Base-by-base conservation (phyloP, 192 early-diverging fungal species). In the Glomus cerebriforme region DNA sequence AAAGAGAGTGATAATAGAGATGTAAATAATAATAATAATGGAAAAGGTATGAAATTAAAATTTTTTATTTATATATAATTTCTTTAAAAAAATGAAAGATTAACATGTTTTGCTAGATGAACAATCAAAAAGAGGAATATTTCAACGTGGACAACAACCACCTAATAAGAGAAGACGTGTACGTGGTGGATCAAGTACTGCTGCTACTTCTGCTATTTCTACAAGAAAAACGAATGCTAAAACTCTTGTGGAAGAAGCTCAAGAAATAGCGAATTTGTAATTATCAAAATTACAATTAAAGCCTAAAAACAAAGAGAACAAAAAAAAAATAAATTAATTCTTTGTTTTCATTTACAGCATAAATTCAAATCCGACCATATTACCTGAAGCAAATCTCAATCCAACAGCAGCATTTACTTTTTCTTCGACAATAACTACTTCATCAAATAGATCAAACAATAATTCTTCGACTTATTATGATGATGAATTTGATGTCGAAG, bases 91-190 rank as follows among this genome's bases (percentile, higher is more conserved):
- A 31, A 12, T 8, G 12, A 64, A 27, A 15, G 1, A 24, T 26
- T 26, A 27, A 62, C 5, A 1, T 45, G 43, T 47, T 47, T 47
- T 47, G 3, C 5, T 22, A 70, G 32, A 24, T 34, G 68, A 43
- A 32, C 34, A 1, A 10, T 13, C 19, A 39, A 32, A 69, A 27
- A 39, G 22, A 54, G 49, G 49, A 19, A 54, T 17, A 9, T 65
- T 66, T 49, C 59, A 75, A 66, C 77, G 81, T 10, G 79, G 77
- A 1, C 68, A 45, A 58, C 81, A 67, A 54, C 87, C 87, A 4
- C 39, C 84, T 7, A 88, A 86, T 64, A 90, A 90, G 35, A 73
- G 90, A 37, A 62, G 87, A 47, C 71, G 85, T 34, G 78, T 86
- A 22, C 80, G 82, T 66, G 87, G 83, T 63, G 82, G 82, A 6